These are phyloP conservation scores for Pycnococcus provasolii DNA, from an alignment of 139 green algal species.

Conservation along the genomic window DNA sequence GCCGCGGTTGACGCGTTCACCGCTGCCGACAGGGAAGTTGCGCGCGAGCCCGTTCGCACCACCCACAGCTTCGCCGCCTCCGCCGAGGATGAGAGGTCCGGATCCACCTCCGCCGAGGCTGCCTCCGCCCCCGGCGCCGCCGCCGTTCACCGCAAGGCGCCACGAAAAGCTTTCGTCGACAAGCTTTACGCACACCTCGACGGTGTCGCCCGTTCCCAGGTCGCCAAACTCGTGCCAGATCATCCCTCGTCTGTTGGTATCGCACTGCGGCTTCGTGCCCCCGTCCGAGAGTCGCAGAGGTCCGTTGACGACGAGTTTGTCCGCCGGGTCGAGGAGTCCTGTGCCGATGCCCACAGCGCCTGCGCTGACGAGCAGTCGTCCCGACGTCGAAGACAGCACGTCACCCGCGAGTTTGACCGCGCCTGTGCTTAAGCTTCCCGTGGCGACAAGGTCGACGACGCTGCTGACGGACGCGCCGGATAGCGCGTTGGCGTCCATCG, in stretches of 20 bases:
- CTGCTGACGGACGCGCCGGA: background rate
- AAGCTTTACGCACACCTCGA: slow-evolving; percentile 8
- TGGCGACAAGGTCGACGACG: background rate
- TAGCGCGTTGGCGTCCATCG: background rate
- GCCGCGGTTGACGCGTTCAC: background rate
- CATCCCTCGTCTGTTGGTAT: slow-evolving; percentile 5
- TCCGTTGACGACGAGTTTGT: slow-evolving; percentile 20
- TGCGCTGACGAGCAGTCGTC: slow-evolving; percentile 3
- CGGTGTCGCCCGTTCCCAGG: background rate
- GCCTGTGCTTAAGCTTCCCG: background rate
- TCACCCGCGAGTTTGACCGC: background rate
- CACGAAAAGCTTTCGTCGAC: background rate
- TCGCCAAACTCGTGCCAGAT: slow-evolving; percentile 21
- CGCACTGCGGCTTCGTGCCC: slow-evolving; percentile 1
- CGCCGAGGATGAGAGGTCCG: background rate
- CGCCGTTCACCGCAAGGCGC: background rate
- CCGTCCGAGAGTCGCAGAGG: slow-evolving; percentile 5
- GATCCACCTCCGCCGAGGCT: background rate
- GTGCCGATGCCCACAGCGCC: slow-evolving; percentile 7
- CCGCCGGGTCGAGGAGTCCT: background rate
- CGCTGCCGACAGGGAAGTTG: background rate
- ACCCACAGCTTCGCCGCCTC: background rate
- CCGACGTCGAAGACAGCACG: slow-evolving; percentile 8
- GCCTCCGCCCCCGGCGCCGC: background rate
- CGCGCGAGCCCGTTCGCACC: background rate